Conservation (phyloP, 805 yeast species). For the Ogataea trehalophila region DNA sequence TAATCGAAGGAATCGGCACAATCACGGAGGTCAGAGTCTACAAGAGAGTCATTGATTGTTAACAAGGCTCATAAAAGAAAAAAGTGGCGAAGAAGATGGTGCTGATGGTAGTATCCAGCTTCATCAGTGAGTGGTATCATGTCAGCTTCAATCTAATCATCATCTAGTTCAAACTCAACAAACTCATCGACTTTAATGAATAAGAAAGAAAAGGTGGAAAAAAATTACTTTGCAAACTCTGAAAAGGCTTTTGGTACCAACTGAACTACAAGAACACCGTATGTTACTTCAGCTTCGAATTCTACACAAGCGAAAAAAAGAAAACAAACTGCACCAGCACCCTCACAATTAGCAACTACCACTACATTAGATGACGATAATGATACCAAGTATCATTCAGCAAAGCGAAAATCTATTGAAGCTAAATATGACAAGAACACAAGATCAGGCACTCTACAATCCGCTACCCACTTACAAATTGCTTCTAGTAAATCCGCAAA, state of each 20-base stretch:
- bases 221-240: conserved; percentile 1
- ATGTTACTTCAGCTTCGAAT: not conserved
- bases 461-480: conserved; percentile 2
- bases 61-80: conserved; percentile 49
- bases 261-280: not conserved
- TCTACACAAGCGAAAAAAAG: not conserved
- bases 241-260: not conserved
- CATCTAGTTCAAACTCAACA: too few relatives aligned
- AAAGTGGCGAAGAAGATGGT: conserved; percentile 8
- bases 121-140: conserved; percentile 7
- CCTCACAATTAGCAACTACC: not conserved
- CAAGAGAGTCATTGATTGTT: conserved; percentile 93
- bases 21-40: conserved; percentile 72
- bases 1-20: conserved; percentile 60
- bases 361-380: not conserved
- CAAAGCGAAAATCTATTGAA: conserved; percentile 11
- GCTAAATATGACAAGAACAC: conserved; percentile 15
- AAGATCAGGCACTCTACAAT: too few relatives aligned
- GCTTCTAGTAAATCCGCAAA: conserved; percentile 2
- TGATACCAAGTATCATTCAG: not conserved
- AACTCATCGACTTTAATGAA: conserved; percentile 1
- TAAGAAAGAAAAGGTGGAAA: conserved; percentile 14
- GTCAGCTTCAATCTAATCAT: conserved; percentile 1
- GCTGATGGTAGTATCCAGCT: conserved; percentile 21
- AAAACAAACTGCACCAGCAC: not conserved